These are phyloP conservation scores for Didymellaceae sp. DNA, from an alignment of 2,329 filamentous ascomycete genomes.

Conservation along the genomic window DNA sequence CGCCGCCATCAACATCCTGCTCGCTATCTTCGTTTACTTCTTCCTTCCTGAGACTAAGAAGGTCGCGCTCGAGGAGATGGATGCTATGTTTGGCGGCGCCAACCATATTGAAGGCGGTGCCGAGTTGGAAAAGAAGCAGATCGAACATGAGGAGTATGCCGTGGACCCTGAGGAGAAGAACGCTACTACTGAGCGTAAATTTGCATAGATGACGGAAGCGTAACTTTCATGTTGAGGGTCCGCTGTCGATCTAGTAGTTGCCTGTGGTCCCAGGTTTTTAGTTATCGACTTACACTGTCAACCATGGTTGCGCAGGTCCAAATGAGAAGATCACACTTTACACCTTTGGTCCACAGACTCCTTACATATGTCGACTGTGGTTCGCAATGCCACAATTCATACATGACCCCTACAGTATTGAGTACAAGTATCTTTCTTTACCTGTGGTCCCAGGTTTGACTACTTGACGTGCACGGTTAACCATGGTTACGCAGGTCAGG, in stretches of 20 bases:
- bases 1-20: conserved; percentile 53
- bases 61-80: conserved; percentile 63
- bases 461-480: not conserved
- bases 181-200: conserved; percentile 18
- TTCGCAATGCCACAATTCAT: too few species aligned
- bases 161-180: conserved; percentile 31
- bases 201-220: not conserved
- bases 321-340: not conserved
- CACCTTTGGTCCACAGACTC: not conserved
- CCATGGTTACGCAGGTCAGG: not conserved
- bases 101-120: conserved; percentile 64
- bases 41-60: conserved; percentile 54
- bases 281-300: not conserved
- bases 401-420: too few species aligned
- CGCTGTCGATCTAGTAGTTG: not conserved
- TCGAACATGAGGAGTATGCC: conserved; percentile 30
- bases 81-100: conserved; percentile 61
- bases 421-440: too few species aligned
- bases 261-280: not conserved
- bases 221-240: not conserved
- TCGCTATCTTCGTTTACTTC: conserved; percentile 52
- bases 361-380: not conserved
- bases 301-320: not conserved
- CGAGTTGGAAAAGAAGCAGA: conserved; percentile 53
- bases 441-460: not conserved